These are phyloP conservation scores for Trebouxia sp. DNA, from an alignment of 139 green algal genomes.

Conservation along the genomic window DNA sequence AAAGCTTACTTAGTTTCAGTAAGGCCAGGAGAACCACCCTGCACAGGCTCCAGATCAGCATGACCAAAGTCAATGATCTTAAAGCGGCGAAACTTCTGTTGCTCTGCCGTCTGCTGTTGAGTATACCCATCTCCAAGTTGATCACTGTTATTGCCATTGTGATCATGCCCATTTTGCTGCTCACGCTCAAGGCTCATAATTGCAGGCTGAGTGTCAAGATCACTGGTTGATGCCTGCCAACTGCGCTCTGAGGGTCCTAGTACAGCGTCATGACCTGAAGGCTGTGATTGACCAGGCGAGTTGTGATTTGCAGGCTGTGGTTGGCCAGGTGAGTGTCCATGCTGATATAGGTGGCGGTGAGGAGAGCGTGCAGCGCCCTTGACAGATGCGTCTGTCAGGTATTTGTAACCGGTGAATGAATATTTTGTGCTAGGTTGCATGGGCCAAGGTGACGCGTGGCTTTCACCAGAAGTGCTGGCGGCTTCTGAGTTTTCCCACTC, in stretches of 20 bases:
- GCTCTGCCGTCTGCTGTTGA: slow-evolving; percentile 7
- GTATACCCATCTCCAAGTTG: no score
- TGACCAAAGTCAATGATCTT: slow-evolving; percentile 20
- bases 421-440: slow-evolving; percentile 1
- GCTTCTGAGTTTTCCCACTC: not conserved
- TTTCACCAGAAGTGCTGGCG: not conserved
- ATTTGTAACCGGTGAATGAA: slow-evolving; percentile 9
- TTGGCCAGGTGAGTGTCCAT: not conserved
- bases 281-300: no score
- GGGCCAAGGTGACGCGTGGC: not conserved
- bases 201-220: no score
- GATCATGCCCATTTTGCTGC: not conserved
- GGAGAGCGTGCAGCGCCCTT: slow-evolving; percentile 4
- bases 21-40: not conserved
- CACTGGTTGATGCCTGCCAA: no score
- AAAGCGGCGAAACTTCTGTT: not conserved
- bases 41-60: slow-evolving; percentile 7
- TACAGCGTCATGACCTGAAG: no score
- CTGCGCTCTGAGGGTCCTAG: no score
- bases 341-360: not conserved
- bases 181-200: no score
- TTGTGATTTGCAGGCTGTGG: no score
- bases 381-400: not conserved
- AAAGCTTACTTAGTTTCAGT: not conserved
- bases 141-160: no score